A percentile compares a stretch with the other conserved stretches of the same genome.
Evolutionary conservation across 306 rosid genomes (phyloP).

Genomic region (Cyamopsis tetragonoloba): DNA sequence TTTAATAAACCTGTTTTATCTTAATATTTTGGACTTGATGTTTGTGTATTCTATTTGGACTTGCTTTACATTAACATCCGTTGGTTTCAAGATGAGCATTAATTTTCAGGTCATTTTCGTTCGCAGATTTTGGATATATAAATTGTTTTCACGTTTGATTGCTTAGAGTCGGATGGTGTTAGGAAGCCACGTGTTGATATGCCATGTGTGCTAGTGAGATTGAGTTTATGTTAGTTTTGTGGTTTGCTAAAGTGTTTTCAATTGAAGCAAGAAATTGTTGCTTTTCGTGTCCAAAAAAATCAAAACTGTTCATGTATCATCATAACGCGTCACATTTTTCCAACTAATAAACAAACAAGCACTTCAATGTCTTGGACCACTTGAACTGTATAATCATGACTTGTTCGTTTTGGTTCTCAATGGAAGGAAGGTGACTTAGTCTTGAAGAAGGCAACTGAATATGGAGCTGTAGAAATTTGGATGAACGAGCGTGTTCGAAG

Average conservation of each 20-base stretch:
- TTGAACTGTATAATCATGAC: constrained; percentile 19
- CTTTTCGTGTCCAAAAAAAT: no score
- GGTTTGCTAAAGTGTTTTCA: no score
- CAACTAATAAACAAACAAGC: no score
- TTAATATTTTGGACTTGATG: neutral
- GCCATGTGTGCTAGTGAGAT: neutral
- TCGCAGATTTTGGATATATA: neutral
- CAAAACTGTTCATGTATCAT: no score
- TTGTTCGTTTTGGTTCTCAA: constrained; percentile 35
- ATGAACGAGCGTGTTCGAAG: constrained; percentile 97
- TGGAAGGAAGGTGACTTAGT: constrained; percentile 90
- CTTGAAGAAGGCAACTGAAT: constrained; percentile 89
- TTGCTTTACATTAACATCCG: neutral
- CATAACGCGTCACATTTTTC: no score
- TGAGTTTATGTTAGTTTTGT: no score
- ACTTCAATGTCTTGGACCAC: neutral
- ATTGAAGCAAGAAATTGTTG: no score
- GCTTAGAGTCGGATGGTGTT: neutral
- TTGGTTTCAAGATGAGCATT: neutral
- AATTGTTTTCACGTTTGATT: neutral
- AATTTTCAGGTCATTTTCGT: neutral
- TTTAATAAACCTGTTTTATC: no score
- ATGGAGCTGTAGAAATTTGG: constrained; percentile 98
- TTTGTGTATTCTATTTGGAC: neutral
- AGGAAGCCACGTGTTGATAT: neutral